A percentile compares a stretch with the other conserved stretches of the same genome.
These are phyloP conservation scores for Catenaria anguillulae DNA, from an alignment of 371 early-diverging fungal species.

Conservation along the genomic window DNA sequence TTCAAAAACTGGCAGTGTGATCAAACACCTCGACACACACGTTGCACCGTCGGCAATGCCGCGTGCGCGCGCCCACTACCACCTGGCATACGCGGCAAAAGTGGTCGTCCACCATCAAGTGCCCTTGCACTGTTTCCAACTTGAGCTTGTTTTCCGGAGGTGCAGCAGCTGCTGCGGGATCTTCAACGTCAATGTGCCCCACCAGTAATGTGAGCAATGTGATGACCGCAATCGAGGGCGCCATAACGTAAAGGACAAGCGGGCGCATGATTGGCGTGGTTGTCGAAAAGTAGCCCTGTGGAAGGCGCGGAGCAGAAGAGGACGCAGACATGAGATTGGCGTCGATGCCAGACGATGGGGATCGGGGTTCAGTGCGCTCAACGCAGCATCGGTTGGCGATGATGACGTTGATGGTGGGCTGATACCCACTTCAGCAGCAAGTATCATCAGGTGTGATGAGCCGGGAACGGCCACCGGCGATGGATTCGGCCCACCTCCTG, in stretches of 20 bases:
- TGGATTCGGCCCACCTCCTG: no score
- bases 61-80: neutral
- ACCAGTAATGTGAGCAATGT: neutral
- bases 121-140: neutral
- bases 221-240: neutral
- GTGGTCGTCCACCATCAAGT: neutral
- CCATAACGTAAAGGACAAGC: neutral
- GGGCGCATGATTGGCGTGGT: neutral
- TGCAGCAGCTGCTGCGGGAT: neutral
- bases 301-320: neutral
- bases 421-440: no score
- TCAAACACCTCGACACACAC: neutral
- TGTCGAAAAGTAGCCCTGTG: neutral
- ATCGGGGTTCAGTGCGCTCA: no score
- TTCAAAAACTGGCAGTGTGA: neutral
- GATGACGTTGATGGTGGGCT: no score
- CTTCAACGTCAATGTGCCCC: neutral
- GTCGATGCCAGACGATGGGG: no score
- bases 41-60: constrained; percentile 1
- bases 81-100: neutral
- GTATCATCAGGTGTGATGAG: no score
- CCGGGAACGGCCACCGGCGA: no score
- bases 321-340: no score
- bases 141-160: neutral
- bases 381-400: no score